Evolutionary conservation across 2,329 filamentous ascomycete genomes (phyloP).

Genomic region (Colletotrichum karsti): DNA sequence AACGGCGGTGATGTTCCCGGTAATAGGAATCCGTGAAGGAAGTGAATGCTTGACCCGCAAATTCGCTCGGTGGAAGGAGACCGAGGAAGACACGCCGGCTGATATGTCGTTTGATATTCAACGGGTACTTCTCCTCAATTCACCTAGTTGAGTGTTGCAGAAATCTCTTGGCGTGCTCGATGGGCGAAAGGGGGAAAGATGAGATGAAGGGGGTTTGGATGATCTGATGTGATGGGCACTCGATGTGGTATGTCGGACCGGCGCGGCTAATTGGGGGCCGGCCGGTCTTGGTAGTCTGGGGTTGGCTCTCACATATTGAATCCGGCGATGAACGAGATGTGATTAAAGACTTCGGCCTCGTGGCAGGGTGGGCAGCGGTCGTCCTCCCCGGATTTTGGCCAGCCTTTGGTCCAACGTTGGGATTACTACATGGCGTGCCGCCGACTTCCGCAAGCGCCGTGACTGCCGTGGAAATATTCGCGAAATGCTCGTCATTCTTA

Average conservation of each 20-base stretch:
- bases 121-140: too few relatives aligned
- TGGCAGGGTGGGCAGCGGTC: not conserved
- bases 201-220: conserved; percentile 13
- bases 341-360: not conserved
- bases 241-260: conserved; percentile 25
- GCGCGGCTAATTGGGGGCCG: conserved; percentile 15
- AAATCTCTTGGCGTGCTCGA: not conserved
- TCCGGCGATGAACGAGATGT: not conserved
- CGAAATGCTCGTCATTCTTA: not conserved
- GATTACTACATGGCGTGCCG: not conserved
- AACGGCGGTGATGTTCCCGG: not conserved
- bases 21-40: not conserved
- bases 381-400: not conserved
- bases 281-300: not conserved
- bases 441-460: not conserved
- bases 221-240: conserved; percentile 11
- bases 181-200: conserved; percentile 9
- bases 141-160: not conserved
- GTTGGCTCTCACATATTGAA: not conserved
- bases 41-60: not conserved
- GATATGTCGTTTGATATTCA: too few relatives aligned
- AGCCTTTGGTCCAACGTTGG: not conserved
- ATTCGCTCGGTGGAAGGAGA: not conserved
- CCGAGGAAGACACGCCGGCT: too few relatives aligned
- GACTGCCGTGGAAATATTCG: not conserved